phyloP scores from a whole-genome alignment of 352 stramenopile species.

The Globisporangium cederbergense region DNA sequence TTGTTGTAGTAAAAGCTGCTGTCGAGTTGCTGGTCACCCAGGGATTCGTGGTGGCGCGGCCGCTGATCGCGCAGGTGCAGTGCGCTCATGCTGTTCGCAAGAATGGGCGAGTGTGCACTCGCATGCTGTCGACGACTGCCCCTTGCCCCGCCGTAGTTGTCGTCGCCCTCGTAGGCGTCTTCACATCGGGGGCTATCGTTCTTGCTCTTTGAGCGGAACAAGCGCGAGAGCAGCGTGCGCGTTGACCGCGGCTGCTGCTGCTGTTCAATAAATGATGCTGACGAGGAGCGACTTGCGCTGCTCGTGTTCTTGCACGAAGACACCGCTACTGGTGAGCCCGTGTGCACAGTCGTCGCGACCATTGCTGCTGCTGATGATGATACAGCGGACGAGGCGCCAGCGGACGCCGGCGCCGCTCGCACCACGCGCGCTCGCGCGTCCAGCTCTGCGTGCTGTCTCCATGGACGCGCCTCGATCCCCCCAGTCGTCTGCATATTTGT shows the following conservation, averaged over 20 bases:
- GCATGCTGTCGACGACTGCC: background rate
- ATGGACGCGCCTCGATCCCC: background rate
- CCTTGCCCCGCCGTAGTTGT: background rate
- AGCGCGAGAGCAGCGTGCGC: slow-evolving; percentile 22
- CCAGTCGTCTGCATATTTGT: background rate
- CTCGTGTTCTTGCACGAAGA: slow-evolving; percentile 9
- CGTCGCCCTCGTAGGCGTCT: background rate
- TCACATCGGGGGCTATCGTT: slow-evolving; percentile 6
- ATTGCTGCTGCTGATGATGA: background rate
- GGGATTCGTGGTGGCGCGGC: background rate
- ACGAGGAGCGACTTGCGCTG: background rate
- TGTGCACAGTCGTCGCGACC: too few relatives aligned
- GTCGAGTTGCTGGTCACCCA: background rate
- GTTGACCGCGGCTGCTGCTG: slow-evolving; percentile 11
- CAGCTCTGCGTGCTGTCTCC: slow-evolving; percentile 8
- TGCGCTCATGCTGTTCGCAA: background rate
- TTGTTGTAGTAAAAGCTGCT: slow-evolving; percentile 9
- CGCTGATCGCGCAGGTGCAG: slow-evolving; percentile 7
- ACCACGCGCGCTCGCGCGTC: slow-evolving; percentile 4
- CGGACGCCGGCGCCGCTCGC: slow-evolving; percentile 11
- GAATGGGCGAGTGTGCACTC: slow-evolving; percentile 4
- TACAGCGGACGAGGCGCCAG: background rate
- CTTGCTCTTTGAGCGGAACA: slow-evolving; percentile 23
- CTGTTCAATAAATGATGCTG: background rate
- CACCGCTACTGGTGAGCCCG: background rate